Evolutionary conservation across 108 stramenopile species (phyloP), one percentile per base, ranked within the genome.

Genomic region (Epipyxis sp.): DNA sequence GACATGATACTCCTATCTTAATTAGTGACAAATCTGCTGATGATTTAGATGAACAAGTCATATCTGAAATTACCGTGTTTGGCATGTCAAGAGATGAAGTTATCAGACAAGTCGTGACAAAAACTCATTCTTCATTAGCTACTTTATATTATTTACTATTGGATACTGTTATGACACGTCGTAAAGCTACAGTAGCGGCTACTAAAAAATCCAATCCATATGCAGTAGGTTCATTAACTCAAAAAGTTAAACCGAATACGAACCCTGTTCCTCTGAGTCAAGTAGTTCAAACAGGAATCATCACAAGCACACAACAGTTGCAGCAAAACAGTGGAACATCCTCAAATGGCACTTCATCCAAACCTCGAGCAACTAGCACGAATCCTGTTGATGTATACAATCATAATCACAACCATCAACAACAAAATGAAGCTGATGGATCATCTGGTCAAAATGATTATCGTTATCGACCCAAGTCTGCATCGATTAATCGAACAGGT

Each of bases 81-180:
- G 83, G 83, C 43, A 1, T 84, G 32, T 20, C 45, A 27, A 34
- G 46, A 1, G 78, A 85, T 34, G 34, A 45, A 32, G 43, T 69
- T 59, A 29, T 78, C 35, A 40, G 62, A 35, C 29, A 1, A 2
- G 59, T 85, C 44, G 29, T 78, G 41, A 30, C 43, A 46, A 59
- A 67, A 40, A 42, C 80, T 16, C 79, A 79, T 76, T 76, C 58
- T 25, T 69, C 77, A n/a, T 16, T 76, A 45, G 40, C 77, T 16
- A 61, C 81, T 25, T 72, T 76, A 59, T 85, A 85, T 78, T 85
- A 85, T 72, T 58, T 85, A 1, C 44, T 85, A 42, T 74, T 81
- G 61, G 42, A 78, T 35, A 32, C 34, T 29, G 3, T 37, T 10
- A 37, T 65, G 30, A 29, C 20, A 13, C 61, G 61, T 13, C 3